phyloP scores from a whole-genome alignment of 495 filamentous ascomycete genomes.

The Penicillium roqueforti region DNA sequence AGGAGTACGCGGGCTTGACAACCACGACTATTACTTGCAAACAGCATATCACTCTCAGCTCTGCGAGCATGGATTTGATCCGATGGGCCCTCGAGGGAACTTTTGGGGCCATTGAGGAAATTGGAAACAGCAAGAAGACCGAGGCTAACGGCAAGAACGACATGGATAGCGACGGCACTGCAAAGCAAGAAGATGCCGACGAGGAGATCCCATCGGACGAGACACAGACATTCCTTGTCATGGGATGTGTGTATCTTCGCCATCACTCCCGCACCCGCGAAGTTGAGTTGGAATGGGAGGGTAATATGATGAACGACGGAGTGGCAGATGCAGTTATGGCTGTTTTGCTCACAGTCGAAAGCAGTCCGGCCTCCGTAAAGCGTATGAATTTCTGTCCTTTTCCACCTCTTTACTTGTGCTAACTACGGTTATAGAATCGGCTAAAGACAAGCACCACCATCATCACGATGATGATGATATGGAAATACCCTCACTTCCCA shows the following conservation, averaged over 20 bases:
- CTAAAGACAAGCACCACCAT: slow-evolving; percentile 51
- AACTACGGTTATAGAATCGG: slow-evolving; percentile 42
- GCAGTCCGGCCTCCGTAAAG: slow-evolving; percentile 89
- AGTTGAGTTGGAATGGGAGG: slow-evolving; percentile 93
- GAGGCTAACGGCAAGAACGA: slow-evolving; percentile 29
- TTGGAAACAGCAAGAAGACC: slow-evolving; percentile 40
- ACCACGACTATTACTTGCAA: slow-evolving; percentile 91
- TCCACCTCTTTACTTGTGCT: slow-evolving; percentile 3
- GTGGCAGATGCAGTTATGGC: slow-evolving; percentile 95
- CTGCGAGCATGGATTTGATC: slow-evolving; percentile 85
- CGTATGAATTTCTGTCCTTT: slow-evolving; percentile 50
- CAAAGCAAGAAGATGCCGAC: slow-evolving; percentile 45
- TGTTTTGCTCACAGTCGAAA: slow-evolving; percentile 83
- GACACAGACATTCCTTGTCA: slow-evolving; percentile 65
- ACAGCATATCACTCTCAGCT: slow-evolving; percentile 77
- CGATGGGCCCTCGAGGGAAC: slow-evolving; percentile 92
- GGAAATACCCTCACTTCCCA: slow-evolving; percentile 38
- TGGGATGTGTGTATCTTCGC: slow-evolving; percentile 81
- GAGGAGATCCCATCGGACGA: slow-evolving; percentile 46
- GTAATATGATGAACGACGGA: slow-evolving; percentile 94
- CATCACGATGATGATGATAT: slow-evolving; percentile 49
- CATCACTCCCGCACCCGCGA: slow-evolving; percentile 63
- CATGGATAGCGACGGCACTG: slow-evolving; percentile 32
- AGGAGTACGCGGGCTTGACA: slow-evolving; percentile 91
- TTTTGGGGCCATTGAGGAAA: slow-evolving; percentile 79